Evolutionary conservation across 1,139 yeast genomes (phyloP).

Genomic region (Arxiozyma telluris): DNA sequence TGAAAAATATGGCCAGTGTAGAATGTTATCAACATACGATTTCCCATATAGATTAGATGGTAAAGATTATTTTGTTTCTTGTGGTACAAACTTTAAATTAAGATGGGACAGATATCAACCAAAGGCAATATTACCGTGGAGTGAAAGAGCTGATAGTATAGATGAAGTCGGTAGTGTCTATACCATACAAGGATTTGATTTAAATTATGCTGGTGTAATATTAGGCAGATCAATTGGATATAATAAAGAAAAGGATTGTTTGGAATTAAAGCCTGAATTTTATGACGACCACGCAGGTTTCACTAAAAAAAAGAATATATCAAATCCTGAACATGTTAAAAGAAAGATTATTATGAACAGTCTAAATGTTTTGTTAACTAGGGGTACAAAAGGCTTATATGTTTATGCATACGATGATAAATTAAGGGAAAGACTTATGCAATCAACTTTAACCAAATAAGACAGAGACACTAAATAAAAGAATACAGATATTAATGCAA

Average conservation of each 20-base stretch:
- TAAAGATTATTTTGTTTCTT: conserved; percentile 35
- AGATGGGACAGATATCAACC: conserved; percentile 39
- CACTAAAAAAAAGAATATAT: conserved; percentile 33
- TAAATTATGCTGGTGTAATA: conserved; percentile 37
- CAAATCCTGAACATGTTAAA: conserved; percentile 30
- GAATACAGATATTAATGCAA: neutral
- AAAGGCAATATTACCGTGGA: conserved; percentile 35
- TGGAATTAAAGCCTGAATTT: conserved; percentile 29
- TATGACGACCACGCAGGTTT: conserved; percentile 39
- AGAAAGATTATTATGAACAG: conserved; percentile 36
- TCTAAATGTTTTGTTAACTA: conserved; percentile 34
- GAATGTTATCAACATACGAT: conserved; percentile 36
- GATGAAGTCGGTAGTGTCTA: conserved; percentile 39
- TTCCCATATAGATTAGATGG: conserved; percentile 37
- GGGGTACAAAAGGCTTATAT: conserved; percentile 36
- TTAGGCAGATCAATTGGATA: conserved; percentile 35
- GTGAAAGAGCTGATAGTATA: conserved; percentile 35
- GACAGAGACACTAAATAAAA: neutral
- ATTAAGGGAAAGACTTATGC: conserved; percentile 28
- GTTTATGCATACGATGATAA: conserved; percentile 35
- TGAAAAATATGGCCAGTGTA: conserved; percentile 31
- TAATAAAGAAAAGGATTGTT: conserved; percentile 28
- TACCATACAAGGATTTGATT: conserved; percentile 38
- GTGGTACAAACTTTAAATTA: conserved; percentile 34
- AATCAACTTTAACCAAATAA: conserved; percentile 5